Percentiles rank a stretch among this genome's conserved stretches.
phyloP scores from a whole-genome alignment of 75 land plant species.

The Picea glauca region DNA sequence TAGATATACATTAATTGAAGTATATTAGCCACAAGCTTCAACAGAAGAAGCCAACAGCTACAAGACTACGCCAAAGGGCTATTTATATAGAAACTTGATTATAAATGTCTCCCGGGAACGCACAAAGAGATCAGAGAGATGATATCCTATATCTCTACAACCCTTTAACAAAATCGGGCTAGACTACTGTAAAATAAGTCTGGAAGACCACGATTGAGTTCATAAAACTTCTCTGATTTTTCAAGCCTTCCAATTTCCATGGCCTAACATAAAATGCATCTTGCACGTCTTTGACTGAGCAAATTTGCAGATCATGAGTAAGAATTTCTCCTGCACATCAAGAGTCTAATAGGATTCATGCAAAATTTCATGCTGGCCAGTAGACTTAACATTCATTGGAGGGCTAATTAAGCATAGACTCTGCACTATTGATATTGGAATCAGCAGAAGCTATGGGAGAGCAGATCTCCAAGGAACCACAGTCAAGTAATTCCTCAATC shows the following conservation, averaged over 20 bases:
- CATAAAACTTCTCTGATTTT: not conserved
- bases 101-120: not conserved
- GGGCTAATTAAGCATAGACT: not conserved
- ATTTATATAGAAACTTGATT: conserved; percentile 3
- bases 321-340: not conserved
- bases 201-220: not conserved
- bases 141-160: not conserved
- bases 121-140: not conserved
- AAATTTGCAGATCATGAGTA: not conserved
- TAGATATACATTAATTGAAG: conserved; percentile 7
- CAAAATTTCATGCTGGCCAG: not conserved
- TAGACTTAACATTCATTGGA: not conserved
- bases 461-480: conserved; percentile 37
- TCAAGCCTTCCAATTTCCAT: not conserved
- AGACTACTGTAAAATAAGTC: not conserved
- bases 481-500: conserved; percentile 63
- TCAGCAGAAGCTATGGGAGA: conserved; percentile 4
- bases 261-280: not conserved
- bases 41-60: conserved; percentile 6
- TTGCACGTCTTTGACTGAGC: not conserved
- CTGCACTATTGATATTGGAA: conserved; percentile 4
- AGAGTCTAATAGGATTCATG: not conserved
- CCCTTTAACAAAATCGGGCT: not conserved
- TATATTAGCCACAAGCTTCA: not conserved
- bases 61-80: conserved; percentile 7